These are phyloP conservation scores for Pichia sp. DNA, from an alignment of 1,139 yeast species.

Conservation along the genomic window DNA sequence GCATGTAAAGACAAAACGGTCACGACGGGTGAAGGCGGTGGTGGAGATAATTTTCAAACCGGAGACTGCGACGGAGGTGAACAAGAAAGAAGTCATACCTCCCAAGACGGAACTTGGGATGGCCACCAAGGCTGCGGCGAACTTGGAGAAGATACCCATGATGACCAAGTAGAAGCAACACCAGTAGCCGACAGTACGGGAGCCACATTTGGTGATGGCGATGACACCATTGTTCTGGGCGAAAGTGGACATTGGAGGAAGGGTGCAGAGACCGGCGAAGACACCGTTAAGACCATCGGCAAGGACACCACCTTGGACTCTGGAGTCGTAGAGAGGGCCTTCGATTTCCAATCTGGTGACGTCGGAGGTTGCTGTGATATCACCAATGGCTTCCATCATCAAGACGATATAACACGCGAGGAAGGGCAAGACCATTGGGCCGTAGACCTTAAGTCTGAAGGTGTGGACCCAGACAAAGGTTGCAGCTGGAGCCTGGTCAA, in stretches of 20 bases:
- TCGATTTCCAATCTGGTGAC: slow-evolving; percentile 80
- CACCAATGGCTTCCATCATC: slow-evolving; percentile 92
- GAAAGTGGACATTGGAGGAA: slow-evolving; percentile 82
- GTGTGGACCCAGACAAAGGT: slow-evolving; percentile 87
- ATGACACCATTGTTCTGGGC: slow-evolving; percentile 95
- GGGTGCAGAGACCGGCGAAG: slow-evolving; percentile 66
- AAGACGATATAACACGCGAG: slow-evolving; percentile 74
- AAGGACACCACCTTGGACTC: slow-evolving; percentile 87
- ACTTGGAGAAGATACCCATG: slow-evolving; percentile 85
- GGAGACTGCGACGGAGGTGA: slow-evolving; percentile 84
- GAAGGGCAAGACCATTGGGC: slow-evolving; percentile 82
- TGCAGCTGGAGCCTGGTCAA: slow-evolving; percentile 72
- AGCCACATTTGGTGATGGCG: slow-evolving; percentile 85
- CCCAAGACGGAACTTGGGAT: slow-evolving; percentile 85
- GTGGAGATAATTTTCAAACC: slow-evolving; percentile 78
- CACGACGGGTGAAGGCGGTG: slow-evolving; percentile 78
- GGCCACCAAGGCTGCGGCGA: slow-evolving; percentile 83
- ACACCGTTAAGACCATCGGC: slow-evolving; percentile 76
- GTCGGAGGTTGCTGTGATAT: slow-evolving; percentile 87
- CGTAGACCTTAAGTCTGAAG: slow-evolving; percentile 68
- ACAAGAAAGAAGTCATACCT: slow-evolving; percentile 88
- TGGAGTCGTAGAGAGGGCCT: slow-evolving; percentile 72
- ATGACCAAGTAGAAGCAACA: slow-evolving; percentile 75
- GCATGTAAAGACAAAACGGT: slow-evolving; percentile 76
- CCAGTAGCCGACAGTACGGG: slow-evolving; percentile 82